Base-by-base conservation (phyloP, 2,329 filamentous ascomycete genomes). In the Thermothelomyces thermophilus region DNA sequence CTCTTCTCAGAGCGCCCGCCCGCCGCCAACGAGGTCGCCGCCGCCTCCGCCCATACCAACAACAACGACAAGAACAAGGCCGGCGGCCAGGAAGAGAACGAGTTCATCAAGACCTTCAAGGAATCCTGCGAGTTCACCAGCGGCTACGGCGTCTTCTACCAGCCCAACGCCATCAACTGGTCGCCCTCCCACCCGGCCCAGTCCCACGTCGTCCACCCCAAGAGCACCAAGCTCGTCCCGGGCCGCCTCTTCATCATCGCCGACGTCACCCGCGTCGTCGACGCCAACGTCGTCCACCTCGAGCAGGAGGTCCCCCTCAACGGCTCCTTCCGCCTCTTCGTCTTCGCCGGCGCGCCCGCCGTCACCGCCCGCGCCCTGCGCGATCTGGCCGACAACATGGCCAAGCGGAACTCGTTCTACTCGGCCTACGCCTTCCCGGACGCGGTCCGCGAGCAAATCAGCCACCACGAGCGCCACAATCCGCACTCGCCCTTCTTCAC, bases 291-390 rank as follows among this genome's bases (percentile, higher is more conserved):
- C 5, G 89, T 95, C 1, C 87, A 94, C 60, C 76, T 95, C 9
- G 90, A 95, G 69, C 90, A 95, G 67, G 87, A 94, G 63, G 78
- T 95, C 28, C 90, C 90, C 0, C 74, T 90, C 52, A 95, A 95
- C 67, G 90, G 90, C 37, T 84, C 89, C 2, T 95, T 90, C 75
- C 80, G 90, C 49, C 75, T 95, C 53, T 94, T 90, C 65, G 68
- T 95, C 55, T 95, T 94, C 65, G 89, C 80, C n/a, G 90, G 90
- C 50, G 73, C 75, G 36, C 81, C 81, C 8, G 63, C 70, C 13
- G 72, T 73, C 41, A 84, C 81, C 11, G 72, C 73, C 36, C 68
- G 69, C 41, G 87, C 90, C 0, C 72, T 95, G 19, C 64, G 71
- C 16, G 87, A 94, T 63, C 79, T 96, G 41, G 81, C 83, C 5